Evolutionary conservation across 1,284 basidiomycete genomes (phyloP), one percentile per base, ranked within the genome.

Genomic region (Cryptococcus sp.): DNA sequence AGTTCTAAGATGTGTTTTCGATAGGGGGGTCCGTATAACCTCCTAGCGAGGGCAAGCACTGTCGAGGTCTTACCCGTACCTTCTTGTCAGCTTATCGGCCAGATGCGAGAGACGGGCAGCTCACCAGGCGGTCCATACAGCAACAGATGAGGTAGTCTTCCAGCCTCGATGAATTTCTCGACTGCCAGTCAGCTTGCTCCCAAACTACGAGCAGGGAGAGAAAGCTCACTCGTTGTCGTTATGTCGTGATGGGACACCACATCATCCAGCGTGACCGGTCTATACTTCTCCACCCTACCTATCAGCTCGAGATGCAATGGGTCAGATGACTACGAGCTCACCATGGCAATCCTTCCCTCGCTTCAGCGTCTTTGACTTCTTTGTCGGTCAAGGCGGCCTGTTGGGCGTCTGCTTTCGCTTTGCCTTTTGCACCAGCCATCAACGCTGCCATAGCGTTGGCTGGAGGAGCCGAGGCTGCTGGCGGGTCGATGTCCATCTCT

Each of bases 11-110:
- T 94, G 69, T 95, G 91, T 69, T 93, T 97, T 52, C 80, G 78
- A 71, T 81, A 93, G 44, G 55, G 68, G 12, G 77, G 65, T 1
- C 93, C 93, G 66, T 97, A 98, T 75, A 98, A 87, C 58, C 87
- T 82, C 39, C 92, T 81, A 19, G 94, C 93, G 31, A 98, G 86
- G 9, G 95, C 95, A n/a, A 98, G 78, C 54, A 98, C 94, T 0
- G 93, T 98, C 0, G 90, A 93, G 2, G 94, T 98, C 74, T 98
- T 98, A 43, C 94, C 94, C 0, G 94, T 98, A 16, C 89, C 70
- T 72, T 18, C 6, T 22, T 12, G 32, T 48, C 23, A 43, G 42
- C 26, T 33, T n/a, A 7, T 10, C 34, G 7, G 34, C 19, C 6
- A 21, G 4, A 7, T 19, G 6, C 21, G 4, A 23, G 36, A 12